Percentiles rank a stretch among this genome's conserved stretches.
These are phyloP conservation scores for Stipa capillata DNA, from an alignment of 176 grass and related monocot genomes.

Conservation along the genomic window DNA sequence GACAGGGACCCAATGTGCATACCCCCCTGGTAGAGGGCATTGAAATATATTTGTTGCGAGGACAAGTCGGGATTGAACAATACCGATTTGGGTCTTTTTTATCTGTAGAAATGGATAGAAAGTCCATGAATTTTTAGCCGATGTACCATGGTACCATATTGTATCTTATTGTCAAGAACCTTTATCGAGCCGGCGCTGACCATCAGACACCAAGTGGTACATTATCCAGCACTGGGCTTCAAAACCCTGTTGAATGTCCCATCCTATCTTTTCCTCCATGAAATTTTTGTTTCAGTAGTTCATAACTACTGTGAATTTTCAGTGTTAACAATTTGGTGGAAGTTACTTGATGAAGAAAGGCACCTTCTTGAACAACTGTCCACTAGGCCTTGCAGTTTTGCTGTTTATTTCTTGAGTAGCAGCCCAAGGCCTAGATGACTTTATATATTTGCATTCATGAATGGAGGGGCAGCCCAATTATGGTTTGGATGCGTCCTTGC, in stretches of 20 bases:
- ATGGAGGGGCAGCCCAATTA: not conserved
- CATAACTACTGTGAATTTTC: not conserved
- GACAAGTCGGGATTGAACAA: not conserved
- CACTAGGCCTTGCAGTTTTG: not conserved
- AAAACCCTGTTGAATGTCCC: not conserved
- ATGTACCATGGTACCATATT: not conserved
- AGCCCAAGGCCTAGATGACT: not conserved
- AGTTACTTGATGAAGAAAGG: not conserved
- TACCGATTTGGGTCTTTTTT: not conserved
- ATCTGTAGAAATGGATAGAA: not conserved
- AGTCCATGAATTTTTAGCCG: not conserved
- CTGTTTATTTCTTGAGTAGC: not conserved
- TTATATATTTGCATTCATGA: too few relatives aligned
- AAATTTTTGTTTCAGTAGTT: not conserved
- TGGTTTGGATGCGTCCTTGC: slow-evolving; percentile 2
- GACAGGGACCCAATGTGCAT: too few relatives aligned
- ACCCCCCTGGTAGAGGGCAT: too few relatives aligned
- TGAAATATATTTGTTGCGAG: not conserved
- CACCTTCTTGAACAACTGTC: not conserved
- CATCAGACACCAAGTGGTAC: not conserved
- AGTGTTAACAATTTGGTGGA: not conserved
- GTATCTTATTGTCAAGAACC: not conserved
- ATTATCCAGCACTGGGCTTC: not conserved
- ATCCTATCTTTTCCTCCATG: not conserved
- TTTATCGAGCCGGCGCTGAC: not conserved